Evolutionary conservation across 1,139 yeast genomes (phyloP).

Genomic region (Nadsonia starkeyi-henricii): DNA sequence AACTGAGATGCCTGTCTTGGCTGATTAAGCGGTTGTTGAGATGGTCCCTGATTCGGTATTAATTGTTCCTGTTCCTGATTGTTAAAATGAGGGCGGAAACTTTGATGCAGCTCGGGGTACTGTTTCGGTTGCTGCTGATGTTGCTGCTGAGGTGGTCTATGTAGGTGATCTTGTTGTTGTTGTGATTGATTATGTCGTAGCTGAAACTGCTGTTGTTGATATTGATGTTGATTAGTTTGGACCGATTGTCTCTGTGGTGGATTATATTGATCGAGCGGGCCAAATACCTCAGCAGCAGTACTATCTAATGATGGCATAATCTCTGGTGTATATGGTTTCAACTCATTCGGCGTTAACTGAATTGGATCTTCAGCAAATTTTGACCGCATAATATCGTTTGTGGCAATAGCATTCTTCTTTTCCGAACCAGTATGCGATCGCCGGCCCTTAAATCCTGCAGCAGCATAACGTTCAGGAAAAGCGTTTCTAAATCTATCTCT

Average conservation of each 20-base stretch:
- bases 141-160: background rate
- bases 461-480: conserved; percentile 30
- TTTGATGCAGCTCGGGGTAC: background rate
- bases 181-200: background rate
- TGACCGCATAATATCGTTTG: background rate
- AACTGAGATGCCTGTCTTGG: no score
- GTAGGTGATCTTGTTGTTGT: background rate
- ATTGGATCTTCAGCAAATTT: background rate
- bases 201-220: background rate
- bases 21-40: no score
- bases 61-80: background rate
- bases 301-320: background rate
- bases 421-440: background rate
- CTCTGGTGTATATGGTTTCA: background rate
- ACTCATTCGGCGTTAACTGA: background rate
- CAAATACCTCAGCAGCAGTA: background rate
- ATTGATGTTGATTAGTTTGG: no score
- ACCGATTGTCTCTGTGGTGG: background rate
- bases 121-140: background rate
- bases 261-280: background rate
- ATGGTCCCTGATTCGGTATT: no score
- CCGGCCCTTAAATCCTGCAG: conserved; percentile 31
- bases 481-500: conserved; percentile 33
- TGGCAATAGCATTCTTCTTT: background rate
- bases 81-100: background rate